Base-by-base conservation (phyloP, 371 early-diverging fungal genomes). In the Mortierella sp. region DNA sequence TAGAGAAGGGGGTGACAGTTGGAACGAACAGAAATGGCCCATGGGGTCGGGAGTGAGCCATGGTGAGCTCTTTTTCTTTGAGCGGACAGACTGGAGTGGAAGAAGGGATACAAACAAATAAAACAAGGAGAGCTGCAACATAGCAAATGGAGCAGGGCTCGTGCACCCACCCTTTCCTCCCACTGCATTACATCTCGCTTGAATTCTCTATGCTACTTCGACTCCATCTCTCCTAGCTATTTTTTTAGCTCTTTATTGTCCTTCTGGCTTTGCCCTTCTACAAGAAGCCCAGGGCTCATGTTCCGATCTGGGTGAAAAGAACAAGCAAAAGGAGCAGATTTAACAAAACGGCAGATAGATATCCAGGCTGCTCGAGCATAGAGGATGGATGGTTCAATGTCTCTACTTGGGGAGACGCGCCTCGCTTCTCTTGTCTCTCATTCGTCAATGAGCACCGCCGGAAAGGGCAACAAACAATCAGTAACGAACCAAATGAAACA, bases 91-190 rank as follows among this genome's bases (percentile, higher is more conserved):
- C 54, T 21, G 54, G 8, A n/a, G 1, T n/a, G n/a, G 19, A 51
- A 21, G 19, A 14, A 21, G 14, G 34, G 21, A 37, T 6, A 40
- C 34, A 14, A 19, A 37, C 16, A 34, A 64, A 37, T 9, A 21
- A 14, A 26, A 31, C 9, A 24, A 19, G 24, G 37, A 37, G 64
- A 37, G 37, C 37, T 19, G 11, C 67, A 24, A 37, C 64, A 37
- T 67, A 67, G 67, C 67, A 67, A 34, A 10, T 24, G 10, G 67
- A 67, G 40, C 67, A 67, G 67, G 67, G 67, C 67, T 67, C 67
- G 67, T 67, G 67, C 67, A 8, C 64, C 10, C 67, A 40, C 40
- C 19, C 19, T 28, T 14, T 16, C 31, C 11, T 13, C 31, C 31
- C 54, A 5, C 61, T 59, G 14, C 28, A 59, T 31, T 19, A 1